phyloP scores from a whole-genome alignment of 2,329 filamentous ascomycete species.

The Penicillium frequentans region DNA sequence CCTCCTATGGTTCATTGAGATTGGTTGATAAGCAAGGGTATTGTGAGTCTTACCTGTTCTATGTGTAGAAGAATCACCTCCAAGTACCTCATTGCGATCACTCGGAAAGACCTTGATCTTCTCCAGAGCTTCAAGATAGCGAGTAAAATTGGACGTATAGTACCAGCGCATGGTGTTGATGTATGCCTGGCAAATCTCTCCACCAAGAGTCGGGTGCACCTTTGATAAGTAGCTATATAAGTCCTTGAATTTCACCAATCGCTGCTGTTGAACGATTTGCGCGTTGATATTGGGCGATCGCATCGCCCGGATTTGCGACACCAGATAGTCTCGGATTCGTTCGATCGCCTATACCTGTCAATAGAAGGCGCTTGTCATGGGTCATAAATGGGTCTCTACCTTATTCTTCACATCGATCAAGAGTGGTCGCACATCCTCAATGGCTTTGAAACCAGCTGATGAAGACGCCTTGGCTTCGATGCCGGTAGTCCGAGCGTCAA shows the following conservation, averaged over 20 bases:
- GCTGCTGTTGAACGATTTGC: conserved; percentile 93
- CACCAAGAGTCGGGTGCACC: conserved; percentile 78
- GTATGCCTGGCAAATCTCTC: conserved; percentile 90
- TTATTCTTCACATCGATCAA: conserved; percentile 81
- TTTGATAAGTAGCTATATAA: conserved; percentile 81
- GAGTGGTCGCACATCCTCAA: conserved; percentile 80
- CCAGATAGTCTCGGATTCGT: conserved; percentile 89
- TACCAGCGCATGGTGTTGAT: conserved; percentile 99
- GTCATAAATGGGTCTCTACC: conserved; percentile 42
- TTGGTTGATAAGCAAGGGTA: background rate
- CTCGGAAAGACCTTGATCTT: conserved; percentile 81
- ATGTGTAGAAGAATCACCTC: conserved; percentile 70
- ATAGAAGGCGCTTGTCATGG: background rate
- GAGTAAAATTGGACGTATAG: conserved; percentile 84
- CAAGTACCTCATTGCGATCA: conserved; percentile 81
- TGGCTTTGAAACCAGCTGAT: conserved; percentile 67
- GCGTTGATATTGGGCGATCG: conserved; percentile 95
- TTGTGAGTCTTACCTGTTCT: conserved; percentile 49
- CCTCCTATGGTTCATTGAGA: conserved; percentile 28
- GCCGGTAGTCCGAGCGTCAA: conserved; percentile 73
- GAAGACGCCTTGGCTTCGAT: conserved; percentile 68
- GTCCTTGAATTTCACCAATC: conserved; percentile 84
- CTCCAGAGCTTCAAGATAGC: conserved; percentile 80
- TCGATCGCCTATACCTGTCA: conserved; percentile 67
- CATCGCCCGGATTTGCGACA: conserved; percentile 89